Conservation (phyloP, 345 rosid species). For the Pistacia atlantica region DNA sequence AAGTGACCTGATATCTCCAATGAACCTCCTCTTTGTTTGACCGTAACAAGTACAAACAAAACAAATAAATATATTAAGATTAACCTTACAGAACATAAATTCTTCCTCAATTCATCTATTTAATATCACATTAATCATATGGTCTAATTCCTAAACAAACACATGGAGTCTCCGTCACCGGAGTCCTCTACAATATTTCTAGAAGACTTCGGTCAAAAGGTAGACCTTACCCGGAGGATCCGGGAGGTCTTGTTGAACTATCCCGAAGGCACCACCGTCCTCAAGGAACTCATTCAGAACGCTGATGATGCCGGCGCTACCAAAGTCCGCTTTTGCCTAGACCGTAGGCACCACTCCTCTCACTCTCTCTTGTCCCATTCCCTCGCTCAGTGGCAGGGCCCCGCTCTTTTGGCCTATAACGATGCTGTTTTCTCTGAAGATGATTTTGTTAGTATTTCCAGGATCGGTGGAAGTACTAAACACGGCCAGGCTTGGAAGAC, state of each 20-base stretch:
- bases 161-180: conserved; percentile 51
- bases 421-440: conserved; percentile 89
- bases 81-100: too few species aligned
- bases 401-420: conserved; percentile 79
- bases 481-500: conserved; percentile 85
- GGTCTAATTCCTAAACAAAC: neutral
- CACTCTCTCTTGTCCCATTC: conserved; percentile 60
- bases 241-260: conserved; percentile 92
- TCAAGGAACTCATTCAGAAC: conserved; percentile 92
- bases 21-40: too few species aligned
- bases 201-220: conserved; percentile 98
- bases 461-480: conserved; percentile 87
- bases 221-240: conserved; percentile 94
- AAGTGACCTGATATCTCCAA: too few species aligned
- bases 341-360: conserved; percentile 64
- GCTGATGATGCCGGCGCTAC: conserved; percentile 98
- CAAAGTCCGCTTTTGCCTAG: conserved; percentile 79
- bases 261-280: conserved; percentile 93
- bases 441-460: conserved; percentile 84
- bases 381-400: conserved; percentile 86
- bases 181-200: conserved; percentile 45
- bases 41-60: too few species aligned
- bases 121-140: neutral
- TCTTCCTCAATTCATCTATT: neutral
- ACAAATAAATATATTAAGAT: too few species aligned